phyloP scores from a whole-genome alignment of 1,139 yeast species.

The Kodamaea ohmeri region DNA sequence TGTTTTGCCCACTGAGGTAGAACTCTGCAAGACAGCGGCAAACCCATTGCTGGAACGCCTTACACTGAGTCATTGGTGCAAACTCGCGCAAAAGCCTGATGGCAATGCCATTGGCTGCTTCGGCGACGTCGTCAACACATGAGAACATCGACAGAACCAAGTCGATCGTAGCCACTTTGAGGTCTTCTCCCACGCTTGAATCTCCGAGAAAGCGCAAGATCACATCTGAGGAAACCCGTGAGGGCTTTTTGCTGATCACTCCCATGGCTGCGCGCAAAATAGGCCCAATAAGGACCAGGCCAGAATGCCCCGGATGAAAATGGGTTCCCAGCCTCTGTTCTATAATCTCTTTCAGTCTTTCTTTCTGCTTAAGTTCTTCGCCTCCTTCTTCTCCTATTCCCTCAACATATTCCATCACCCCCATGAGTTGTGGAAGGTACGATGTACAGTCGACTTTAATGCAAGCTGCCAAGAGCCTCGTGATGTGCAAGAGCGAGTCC shows the following conservation, averaged over 20 bases:
- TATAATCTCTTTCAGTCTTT: no score
- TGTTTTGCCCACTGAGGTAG: conserved; percentile 25
- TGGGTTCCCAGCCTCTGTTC: no score
- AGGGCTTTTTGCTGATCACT: conserved; percentile 10
- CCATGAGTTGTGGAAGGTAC: neutral
- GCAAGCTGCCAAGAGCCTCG: neutral
- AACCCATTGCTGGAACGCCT: conserved; percentile 37
- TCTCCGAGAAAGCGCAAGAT: conserved; percentile 24
- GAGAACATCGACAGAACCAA: conserved; percentile 22
- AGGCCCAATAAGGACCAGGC: conserved; percentile 13
- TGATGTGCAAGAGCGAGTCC: neutral
- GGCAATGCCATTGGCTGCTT: neutral
- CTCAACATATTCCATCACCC: conserved; percentile 13
- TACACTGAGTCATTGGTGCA: conserved; percentile 15
- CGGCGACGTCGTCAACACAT: conserved; percentile 4
- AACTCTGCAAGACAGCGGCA: conserved; percentile 42
- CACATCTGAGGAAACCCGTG: conserved; percentile 7
- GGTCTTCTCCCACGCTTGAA: conserved; percentile 9
- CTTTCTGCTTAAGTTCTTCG: no score
- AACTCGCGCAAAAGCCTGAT: conserved; percentile 21
- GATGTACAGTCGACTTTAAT: neutral
- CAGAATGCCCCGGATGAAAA: no score
- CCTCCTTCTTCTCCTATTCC: conserved; percentile 9
- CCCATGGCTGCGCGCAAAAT: conserved; percentile 16
- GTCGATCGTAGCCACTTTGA: conserved; percentile 11